Evolutionary conservation across 345 rosid genomes (phyloP), one percentile per base, ranked within the genome.

Genomic region (Sonneratia caseolaris): DNA sequence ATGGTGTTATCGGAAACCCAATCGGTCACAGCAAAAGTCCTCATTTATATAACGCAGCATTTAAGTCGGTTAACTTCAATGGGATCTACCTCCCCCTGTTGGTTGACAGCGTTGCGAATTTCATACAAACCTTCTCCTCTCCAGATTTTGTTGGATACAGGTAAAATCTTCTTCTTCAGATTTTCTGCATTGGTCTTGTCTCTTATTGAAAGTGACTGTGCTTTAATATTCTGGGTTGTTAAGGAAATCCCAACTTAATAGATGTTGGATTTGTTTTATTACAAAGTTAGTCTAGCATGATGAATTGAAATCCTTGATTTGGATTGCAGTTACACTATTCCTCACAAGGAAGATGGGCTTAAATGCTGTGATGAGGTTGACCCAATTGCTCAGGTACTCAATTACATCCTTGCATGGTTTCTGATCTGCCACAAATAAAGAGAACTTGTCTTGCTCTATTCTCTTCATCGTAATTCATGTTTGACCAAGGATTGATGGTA

Each of bases 1-100:
- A 82, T 69, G 92, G 92, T n/a, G 81, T 87, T 24, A 85, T 85
- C 68, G 92, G 92, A 71, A 87, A 86, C 12, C 88, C 91, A 57
- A 75, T 85, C 72, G 77, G 88, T 71, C 91, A 87, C 79, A 87
- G 86, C 88, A 87, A 87, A 79, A 80, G 86, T 73, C 87, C 92
- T 72, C 86, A 76, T 71, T 80, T 88, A 35, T 83, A 83, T 75
- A 88, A 88, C 64, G 74, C 83, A 7, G 81, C 92, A 69, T 86
- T 88, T 62, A 81, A 73, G 71, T 80, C 84, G 0, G 79, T 83
- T 9, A 75, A 80, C 62, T 88, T 84, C 66, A 76, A 88, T 76
- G 87, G 92, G 75, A 76, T 86, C 37, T 88, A 84, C 77, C 76
- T 86, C 10, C 88, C 87, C 65, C 71, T 86, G 77, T 75, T 86